Conservation (phyloP, 306 rosid genomes). For the Malus sylvestris region DNA sequence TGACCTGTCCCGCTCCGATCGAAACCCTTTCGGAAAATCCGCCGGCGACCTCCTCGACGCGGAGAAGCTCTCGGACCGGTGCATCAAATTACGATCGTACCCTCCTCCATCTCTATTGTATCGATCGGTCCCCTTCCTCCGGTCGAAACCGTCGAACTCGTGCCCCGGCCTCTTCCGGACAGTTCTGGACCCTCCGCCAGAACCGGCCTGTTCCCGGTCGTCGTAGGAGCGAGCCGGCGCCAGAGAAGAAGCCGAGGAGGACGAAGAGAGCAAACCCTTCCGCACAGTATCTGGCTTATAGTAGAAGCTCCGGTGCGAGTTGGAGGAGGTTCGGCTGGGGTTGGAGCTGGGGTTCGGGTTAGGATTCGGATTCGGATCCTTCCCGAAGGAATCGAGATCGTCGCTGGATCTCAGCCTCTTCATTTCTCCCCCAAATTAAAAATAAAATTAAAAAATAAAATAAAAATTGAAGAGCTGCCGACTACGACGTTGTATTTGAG, state of each 20-base stretch:
- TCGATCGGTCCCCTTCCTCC: conserved; percentile 80
- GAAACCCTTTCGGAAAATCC: conserved; percentile 85
- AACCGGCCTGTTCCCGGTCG: conserved; percentile 44
- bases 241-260: conserved; percentile 29
- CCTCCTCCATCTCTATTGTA: conserved; percentile 47
- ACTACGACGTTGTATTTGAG: not conserved
- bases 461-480: not conserved
- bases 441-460: not conserved
- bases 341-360: conserved; percentile 31
- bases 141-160: conserved; percentile 63
- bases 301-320: conserved; percentile 56
- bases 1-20: conserved; percentile 90
- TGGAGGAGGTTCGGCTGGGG: conserved; percentile 32
- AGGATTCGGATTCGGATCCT: conserved; percentile 37
- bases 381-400: conserved; percentile 68
- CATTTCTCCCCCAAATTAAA: conserved; percentile 28
- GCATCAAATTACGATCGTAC: conserved; percentile 50
- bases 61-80: conserved; percentile 79
- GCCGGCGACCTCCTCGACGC: conserved; percentile 38
- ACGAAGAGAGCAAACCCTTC: conserved; percentile 51
- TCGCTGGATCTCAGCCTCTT: conserved; percentile 91
- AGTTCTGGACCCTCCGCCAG: conserved; percentile 30
- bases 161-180: conserved; percentile 78
- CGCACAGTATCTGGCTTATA: conserved; percentile 56
- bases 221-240: conserved; percentile 43